A percentile compares a stretch with the other conserved stretches of the same genome.
phyloP scores from a whole-genome alignment of 2,329 filamentous ascomycete species.

The Aspergillus sclerotialis region DNA sequence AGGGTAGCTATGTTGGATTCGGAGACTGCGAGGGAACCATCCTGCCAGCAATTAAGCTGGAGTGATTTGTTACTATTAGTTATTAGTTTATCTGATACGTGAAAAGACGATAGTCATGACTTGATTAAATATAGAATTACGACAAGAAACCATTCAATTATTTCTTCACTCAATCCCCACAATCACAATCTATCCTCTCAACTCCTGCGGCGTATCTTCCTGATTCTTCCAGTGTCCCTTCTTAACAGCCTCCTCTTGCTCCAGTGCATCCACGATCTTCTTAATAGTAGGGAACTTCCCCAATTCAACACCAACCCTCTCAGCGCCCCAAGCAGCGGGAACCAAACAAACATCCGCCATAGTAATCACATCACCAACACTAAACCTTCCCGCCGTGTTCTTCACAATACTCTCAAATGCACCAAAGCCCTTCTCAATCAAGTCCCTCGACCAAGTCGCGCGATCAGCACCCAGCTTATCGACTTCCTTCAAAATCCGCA shows the following conservation, averaged over 20 bases:
- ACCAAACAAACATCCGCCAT: slow-evolving; percentile 54
- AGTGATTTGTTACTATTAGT: slow-evolving; percentile 9
- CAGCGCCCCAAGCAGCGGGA: slow-evolving; percentile 53
- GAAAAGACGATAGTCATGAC: no score
- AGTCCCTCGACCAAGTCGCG: slow-evolving; percentile 45
- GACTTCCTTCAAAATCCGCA: slow-evolving; percentile 47
- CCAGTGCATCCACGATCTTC: slow-evolving; percentile 41
- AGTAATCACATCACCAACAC: slow-evolving; percentile 49
- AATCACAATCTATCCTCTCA: slow-evolving; percentile 19
- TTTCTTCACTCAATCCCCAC: no score
- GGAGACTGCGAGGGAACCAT: slow-evolving; percentile 65
- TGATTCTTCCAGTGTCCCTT: slow-evolving; percentile 50
- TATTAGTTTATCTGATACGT: no score
- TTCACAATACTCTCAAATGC: slow-evolving; percentile 48
- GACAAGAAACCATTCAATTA: no score
- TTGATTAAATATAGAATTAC: no score
- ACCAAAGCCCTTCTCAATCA: slow-evolving; percentile 47
- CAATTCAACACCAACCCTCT: slow-evolving; percentile 50
- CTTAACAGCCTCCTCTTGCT: slow-evolving; percentile 44
- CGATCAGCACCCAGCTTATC: slow-evolving; percentile 38
- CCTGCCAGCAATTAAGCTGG: slow-evolving; percentile 34
- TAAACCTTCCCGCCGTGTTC: slow-evolving; percentile 41
- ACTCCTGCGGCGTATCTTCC: slow-evolving; percentile 47
- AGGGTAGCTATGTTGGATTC: slow-evolving; percentile 66
- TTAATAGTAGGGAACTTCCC: slow-evolving; percentile 41